A percentile compares a stretch with the other conserved stretches of the same genome.
Conservation (phyloP, 2,329 filamentous ascomycete genomes). For the Pseudohalonectria lignicola region DNA sequence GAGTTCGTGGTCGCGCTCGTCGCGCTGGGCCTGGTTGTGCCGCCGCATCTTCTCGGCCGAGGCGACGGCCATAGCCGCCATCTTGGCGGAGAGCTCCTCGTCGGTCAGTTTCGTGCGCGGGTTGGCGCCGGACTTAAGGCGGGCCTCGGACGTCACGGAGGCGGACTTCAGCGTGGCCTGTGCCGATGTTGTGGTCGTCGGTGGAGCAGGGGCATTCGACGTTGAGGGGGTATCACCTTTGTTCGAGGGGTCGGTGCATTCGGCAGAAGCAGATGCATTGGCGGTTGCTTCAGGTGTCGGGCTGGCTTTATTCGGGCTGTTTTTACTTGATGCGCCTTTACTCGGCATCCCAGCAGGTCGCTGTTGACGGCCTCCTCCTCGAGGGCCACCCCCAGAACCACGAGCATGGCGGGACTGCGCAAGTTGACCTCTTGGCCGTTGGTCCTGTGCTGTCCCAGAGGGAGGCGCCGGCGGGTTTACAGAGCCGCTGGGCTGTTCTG, state of each 20-base stretch:
- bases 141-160: conserved; percentile 18
- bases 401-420: conserved; percentile 21
- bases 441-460: conserved; percentile 8
- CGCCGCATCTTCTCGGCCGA: conserved; percentile 47
- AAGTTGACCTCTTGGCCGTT: too few relatives aligned
- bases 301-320: too few relatives aligned
- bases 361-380: too few relatives aligned
- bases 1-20: conserved; percentile 42
- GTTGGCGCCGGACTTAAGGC: conserved; percentile 43
- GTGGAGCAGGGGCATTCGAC: conserved; percentile 9
- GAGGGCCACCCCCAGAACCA: too few relatives aligned
- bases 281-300: neutral
- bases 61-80: conserved; percentile 49
- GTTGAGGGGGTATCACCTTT: neutral
- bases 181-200: conserved; percentile 12
- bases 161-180: conserved; percentile 5
- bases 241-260: neutral
- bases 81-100: conserved; percentile 44
- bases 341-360: too few relatives aligned
- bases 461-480: too few relatives aligned
- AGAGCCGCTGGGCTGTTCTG: conserved; percentile 9
- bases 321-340: too few relatives aligned
- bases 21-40: conserved; percentile 46
- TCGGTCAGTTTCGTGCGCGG: conserved; percentile 51
- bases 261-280: neutral